A percentile compares a stretch with the other conserved stretches of the same genome.
Conservation (phyloP, 2,329 filamentous ascomycete species). For the Sphaerulina vaccinii region DNA sequence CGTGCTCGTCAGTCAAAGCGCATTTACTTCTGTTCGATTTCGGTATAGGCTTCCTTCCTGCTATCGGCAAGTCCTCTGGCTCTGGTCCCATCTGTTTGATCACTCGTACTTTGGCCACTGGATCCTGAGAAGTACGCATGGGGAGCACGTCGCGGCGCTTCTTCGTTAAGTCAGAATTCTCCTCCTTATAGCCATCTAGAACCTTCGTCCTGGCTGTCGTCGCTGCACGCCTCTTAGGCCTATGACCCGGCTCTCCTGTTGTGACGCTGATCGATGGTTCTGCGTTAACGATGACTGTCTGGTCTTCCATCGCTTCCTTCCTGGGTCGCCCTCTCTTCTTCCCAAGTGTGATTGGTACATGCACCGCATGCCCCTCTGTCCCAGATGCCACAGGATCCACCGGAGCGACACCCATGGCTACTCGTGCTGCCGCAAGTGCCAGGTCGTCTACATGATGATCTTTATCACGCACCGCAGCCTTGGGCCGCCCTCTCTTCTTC, state of each 20-base stretch:
- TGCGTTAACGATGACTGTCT: background rate
- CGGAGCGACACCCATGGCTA: background rate
- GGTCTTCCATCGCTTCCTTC: background rate
- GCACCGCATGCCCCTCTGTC: no score
- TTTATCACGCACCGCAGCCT: background rate
- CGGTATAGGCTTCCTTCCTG: background rate
- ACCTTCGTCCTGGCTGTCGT: conserved; percentile 27
- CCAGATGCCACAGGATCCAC: background rate
- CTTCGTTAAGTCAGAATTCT: conserved; percentile 28
- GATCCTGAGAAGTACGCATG: background rate
- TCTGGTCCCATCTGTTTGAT: no score
- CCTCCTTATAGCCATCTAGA: conserved; percentile 25
- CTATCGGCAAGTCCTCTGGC: background rate
- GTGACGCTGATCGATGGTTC: background rate
- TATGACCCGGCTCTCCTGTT: background rate
- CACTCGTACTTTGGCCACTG: background rate
- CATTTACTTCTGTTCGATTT: no score
- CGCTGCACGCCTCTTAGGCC: conserved; percentile 30
- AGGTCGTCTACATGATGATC: background rate
- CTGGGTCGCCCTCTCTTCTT: conserved; percentile 14
- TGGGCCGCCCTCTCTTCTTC: background rate
- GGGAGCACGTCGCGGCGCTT: conserved; percentile 18
- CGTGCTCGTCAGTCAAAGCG: no score
- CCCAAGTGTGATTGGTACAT: background rate
- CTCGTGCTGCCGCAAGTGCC: background rate